phyloP scores from a whole-genome alignment of 2,329 filamentous ascomycete genomes.

The Lecanoromycetidae sp. region DNA sequence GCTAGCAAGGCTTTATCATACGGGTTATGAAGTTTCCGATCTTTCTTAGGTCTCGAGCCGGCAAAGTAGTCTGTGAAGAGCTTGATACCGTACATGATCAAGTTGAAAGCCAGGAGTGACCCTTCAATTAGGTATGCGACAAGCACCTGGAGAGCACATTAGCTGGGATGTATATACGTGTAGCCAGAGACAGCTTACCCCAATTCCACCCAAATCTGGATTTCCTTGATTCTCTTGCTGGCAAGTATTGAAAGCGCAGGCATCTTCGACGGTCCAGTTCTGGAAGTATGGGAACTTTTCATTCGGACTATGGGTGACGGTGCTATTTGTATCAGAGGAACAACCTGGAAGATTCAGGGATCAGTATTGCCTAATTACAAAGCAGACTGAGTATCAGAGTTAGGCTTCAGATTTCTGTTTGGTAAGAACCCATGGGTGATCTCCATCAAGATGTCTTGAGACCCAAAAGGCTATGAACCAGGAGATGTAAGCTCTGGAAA shows the following conservation, averaged over 20 bases:
- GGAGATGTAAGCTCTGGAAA: too few species aligned
- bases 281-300: background rate
- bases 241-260: conserved; percentile 2
- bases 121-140: background rate
- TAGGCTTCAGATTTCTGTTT: too few species aligned
- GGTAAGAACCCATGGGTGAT: too few species aligned
- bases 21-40: background rate
- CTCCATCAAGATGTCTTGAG: too few species aligned
- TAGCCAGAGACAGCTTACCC: background rate
- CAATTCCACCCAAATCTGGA: conserved; percentile 2
- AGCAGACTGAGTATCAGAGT: too few species aligned
- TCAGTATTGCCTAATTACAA: too few species aligned
- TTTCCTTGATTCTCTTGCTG: conserved; percentile 1
- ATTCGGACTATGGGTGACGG: background rate
- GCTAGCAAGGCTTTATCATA: background rate
- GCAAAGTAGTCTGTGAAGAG: background rate
- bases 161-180: background rate
- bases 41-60: background rate
- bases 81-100: background rate
- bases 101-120: background rate
- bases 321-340: background rate
- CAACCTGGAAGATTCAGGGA: too few species aligned
- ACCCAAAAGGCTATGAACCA: too few species aligned
- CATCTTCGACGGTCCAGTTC: background rate
- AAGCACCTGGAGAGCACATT: background rate